Evolutionary conservation across 345 rosid species (phyloP), one percentile per base, ranked within the genome.

Genomic region (Citropsis articulata): DNA sequence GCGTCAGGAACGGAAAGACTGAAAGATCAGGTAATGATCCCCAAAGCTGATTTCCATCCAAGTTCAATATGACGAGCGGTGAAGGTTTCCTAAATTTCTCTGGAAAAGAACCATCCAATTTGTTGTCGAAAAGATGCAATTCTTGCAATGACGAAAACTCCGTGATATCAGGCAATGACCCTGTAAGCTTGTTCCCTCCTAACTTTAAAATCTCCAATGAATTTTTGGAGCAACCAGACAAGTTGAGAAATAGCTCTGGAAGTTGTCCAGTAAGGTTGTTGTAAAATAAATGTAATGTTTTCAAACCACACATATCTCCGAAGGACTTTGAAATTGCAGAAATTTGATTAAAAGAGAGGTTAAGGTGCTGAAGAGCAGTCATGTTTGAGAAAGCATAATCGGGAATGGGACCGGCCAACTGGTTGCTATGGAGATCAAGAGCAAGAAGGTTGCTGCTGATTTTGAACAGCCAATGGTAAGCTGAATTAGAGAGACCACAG

Each of bases 151-250:
- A 72, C 9, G 72, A 19, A 31, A 75, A 59, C 33, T 1, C 9
- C 21, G 22, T 64, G 3, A 75, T 19, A n/a, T 36, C 71, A 31
- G 79, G 77, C 69, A 84, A 40, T 0, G 73, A 75, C 7, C 87
- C 85, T 33, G 4, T 38, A 9, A 86, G 60, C n/a, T 67, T 24
- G 50, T 82, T 84, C 10, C 2, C 13, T 5, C 2, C 62, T 59
- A 83, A 45, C 4, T 9, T 35, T 77, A 81, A 69, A 13, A 62
- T 14, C 81, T 85, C 72, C 76, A 83, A 33, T 3, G 80, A 38
- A 1, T 53, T 25, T 65, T 68, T 62, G 0, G 76, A 45, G 42
- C 84, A 80, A 12, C 81, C 81, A n/a, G 60, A 57, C 63, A 80
- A 67, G 59, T 72, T 71, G 16, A 36, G 22, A 3, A 75, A 33